Evolutionary conservation across 441 rosid species (phyloP).

Genomic region (Adansonia rubrostipa): DNA sequence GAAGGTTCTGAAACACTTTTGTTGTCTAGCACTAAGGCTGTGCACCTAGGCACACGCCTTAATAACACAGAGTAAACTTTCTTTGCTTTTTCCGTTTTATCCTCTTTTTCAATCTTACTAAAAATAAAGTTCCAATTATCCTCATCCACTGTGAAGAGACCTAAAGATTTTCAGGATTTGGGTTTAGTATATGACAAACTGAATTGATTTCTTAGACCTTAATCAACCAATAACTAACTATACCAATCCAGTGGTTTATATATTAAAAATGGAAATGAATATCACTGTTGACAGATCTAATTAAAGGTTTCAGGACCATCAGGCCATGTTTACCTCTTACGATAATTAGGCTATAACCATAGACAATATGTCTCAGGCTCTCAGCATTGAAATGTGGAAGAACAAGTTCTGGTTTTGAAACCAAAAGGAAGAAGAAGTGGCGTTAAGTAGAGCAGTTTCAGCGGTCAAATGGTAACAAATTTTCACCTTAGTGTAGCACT

Average conservation of each 20-base stretch:
- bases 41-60: no score
- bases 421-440: not conserved
- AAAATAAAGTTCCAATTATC: not conserved
- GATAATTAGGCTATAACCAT: not conserved
- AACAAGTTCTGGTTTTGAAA: not conserved
- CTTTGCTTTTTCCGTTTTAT: not conserved
- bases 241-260: not conserved
- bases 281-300: not conserved
- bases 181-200: not conserved
- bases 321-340: not conserved
- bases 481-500: not conserved
- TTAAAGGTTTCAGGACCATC: slow-evolving; percentile 14
- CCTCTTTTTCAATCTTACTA: not conserved
- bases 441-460: not conserved
- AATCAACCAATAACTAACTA: not conserved
- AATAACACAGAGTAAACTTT: not conserved
- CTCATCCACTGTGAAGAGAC: not conserved
- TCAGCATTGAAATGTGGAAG: not conserved
- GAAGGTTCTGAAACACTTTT: not conserved
- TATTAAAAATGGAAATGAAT: not conserved
- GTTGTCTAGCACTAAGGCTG: not conserved
- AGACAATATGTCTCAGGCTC: not conserved
- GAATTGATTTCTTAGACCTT: not conserved
- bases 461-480: not conserved
- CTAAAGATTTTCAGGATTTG: not conserved